Percentiles rank a stretch among this genome's conserved stretches.
Evolutionary conservation across 1,284 basidiomycete species (phyloP).

Genomic region (Boletellus sp.): DNA sequence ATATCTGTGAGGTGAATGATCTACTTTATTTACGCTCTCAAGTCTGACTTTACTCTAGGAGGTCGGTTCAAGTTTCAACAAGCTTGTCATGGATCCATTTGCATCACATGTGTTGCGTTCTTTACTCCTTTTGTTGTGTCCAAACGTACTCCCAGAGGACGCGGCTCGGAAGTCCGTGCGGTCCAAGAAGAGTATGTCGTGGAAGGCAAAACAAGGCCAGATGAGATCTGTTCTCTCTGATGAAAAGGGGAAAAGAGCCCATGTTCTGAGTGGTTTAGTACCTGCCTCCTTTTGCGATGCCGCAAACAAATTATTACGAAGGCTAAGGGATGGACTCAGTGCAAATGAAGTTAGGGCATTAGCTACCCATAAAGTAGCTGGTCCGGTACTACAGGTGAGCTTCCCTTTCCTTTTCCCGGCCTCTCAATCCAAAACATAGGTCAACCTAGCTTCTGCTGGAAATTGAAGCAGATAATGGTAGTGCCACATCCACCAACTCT

Average conservation of each 20-base stretch:
- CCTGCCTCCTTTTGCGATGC: slow-evolving; percentile 53
- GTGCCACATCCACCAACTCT: slow-evolving; percentile 60
- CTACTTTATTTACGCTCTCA: slow-evolving; percentile 1
- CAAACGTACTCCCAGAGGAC: slow-evolving; percentile 43
- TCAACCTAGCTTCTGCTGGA: slow-evolving; percentile 69
- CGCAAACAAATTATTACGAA: slow-evolving; percentile 52
- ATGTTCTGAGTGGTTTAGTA: slow-evolving; percentile 27
- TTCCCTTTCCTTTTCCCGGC: background rate
- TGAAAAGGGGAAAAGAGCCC: slow-evolving; percentile 42
- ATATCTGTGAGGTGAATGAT: slow-evolving; percentile 59
- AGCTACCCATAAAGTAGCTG: slow-evolving; percentile 78
- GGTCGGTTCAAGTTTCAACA: slow-evolving; percentile 58
- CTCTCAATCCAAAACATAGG: background rate
- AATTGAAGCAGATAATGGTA: slow-evolving; percentile 66
- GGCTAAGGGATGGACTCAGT: slow-evolving; percentile 51
- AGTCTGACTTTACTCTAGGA: slow-evolving; percentile 47
- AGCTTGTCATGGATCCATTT: slow-evolving; percentile 77
- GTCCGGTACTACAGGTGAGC: slow-evolving; percentile 74
- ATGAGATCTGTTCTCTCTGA: slow-evolving; percentile 69
- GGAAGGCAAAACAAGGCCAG: slow-evolving; percentile 71
- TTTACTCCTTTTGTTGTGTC: slow-evolving; percentile 71
- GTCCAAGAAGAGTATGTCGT: slow-evolving; percentile 74
- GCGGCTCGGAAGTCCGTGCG: slow-evolving; percentile 44
- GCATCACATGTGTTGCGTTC: slow-evolving; percentile 85
- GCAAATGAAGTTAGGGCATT: slow-evolving; percentile 80